Conservation (phyloP, 2,329 filamentous ascomycete genomes). For the Microthyrium microscopicum region DNA sequence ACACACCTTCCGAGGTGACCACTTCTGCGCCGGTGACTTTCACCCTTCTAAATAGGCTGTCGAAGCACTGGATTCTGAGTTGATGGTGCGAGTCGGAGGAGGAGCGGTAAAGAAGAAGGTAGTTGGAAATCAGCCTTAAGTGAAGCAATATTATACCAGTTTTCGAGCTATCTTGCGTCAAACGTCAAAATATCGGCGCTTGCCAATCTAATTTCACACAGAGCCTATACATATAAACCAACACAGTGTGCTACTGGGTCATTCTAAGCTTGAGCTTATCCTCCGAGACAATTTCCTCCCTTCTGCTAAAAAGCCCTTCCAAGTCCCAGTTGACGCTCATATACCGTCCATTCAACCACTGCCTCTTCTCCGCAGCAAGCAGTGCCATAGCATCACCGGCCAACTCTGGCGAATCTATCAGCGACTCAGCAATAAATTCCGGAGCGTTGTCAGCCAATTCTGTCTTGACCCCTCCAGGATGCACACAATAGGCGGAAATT, state of each 20-base stretch:
- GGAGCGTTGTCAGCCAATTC: constrained; percentile 5
- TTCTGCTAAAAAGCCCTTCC: constrained; percentile 2
- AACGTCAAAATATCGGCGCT: too few relatives aligned
- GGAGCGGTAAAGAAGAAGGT: too few relatives aligned
- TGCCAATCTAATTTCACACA: background rate
- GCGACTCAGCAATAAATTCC: constrained; percentile 3
- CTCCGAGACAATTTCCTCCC: constrained; percentile 1
- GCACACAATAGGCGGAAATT: constrained; percentile 1
- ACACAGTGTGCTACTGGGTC: too few relatives aligned
- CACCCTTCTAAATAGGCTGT: too few relatives aligned
- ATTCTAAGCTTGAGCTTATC: constrained; percentile 7
- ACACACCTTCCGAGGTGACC: too few relatives aligned
- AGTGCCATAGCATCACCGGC: constrained; percentile 13
- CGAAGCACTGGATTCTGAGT: too few relatives aligned
- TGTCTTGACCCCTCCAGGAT: constrained; percentile 6
- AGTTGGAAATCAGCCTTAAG: too few relatives aligned
- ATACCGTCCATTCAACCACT: constrained; percentile 16
- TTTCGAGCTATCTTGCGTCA: too few relatives aligned
- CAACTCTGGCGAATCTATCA: constrained; percentile 11
- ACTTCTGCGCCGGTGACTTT: too few relatives aligned
- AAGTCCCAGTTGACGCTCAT: constrained; percentile 9
- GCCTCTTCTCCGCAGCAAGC: constrained; percentile 12
- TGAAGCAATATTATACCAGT: too few relatives aligned
- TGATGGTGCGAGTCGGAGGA: too few relatives aligned
- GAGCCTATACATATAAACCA: background rate